Percentiles rank a stretch among this genome's conserved stretches.
phyloP scores from a whole-genome alignment of 2,329 filamentous ascomycete species.

The Fusarium austroafricanum region DNA sequence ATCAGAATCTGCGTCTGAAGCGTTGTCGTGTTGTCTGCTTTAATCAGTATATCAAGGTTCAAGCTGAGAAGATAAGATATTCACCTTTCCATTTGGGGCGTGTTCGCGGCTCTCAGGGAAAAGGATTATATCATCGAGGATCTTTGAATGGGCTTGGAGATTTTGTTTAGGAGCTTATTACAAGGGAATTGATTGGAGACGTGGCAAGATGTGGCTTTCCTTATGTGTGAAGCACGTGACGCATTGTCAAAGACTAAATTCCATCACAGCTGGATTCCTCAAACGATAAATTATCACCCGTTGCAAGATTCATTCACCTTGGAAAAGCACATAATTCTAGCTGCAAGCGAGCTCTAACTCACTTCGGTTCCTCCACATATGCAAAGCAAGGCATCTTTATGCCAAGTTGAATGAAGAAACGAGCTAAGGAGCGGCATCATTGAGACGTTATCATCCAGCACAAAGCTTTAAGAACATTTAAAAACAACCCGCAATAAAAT shows the following conservation, averaged over 20 bases:
- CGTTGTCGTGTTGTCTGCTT: constrained; percentile 34
- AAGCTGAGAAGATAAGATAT: neutral
- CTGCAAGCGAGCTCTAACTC: too few relatives aligned
- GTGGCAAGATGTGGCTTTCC: neutral
- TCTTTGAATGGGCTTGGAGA: neutral
- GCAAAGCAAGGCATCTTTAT: too few relatives aligned
- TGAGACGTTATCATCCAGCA: too few relatives aligned
- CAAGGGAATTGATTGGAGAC: neutral
- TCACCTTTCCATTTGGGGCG: constrained; percentile 14
- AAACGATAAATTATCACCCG: too few relatives aligned
- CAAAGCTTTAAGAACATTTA: too few relatives aligned
- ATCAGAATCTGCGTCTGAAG: constrained; percentile 59
- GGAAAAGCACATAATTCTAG: too few relatives aligned
- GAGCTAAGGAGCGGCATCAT: too few relatives aligned
- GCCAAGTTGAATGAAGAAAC: too few relatives aligned
- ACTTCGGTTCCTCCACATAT: too few relatives aligned
- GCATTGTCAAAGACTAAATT: too few relatives aligned
- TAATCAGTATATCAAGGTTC: constrained; percentile 10
- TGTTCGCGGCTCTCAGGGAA: neutral
- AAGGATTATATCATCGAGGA: neutral
- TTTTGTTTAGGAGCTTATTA: neutral
- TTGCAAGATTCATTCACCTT: too few relatives aligned
- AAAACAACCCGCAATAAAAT: neutral
- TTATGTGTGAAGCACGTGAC: neutral
- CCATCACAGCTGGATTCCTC: too few relatives aligned